Base-by-base conservation (phyloP, 192 early-diverging fungal species). In the Thamnidium elegans region DNA sequence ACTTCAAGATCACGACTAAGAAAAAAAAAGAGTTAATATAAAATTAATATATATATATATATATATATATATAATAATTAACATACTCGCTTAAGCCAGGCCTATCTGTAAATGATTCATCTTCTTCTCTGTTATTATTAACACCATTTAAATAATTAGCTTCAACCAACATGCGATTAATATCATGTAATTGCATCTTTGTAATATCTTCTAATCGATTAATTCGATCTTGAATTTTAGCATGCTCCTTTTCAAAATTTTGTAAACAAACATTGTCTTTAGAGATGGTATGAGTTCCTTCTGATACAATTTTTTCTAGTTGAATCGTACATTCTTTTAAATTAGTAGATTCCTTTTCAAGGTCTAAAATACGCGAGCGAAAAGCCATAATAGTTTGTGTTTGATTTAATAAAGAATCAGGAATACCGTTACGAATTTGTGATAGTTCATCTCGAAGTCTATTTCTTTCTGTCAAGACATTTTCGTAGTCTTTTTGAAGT, bases 161-260 rank as follows among this genome's bases (percentile, higher is more conserved):
- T 65, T 89, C 89, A 2, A 72, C 68, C 26, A 81, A 63, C 32
- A 87, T 75, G 20, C 75, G 73, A 52, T 79, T 83, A 65, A 87
- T 76, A 48, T 81, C 80, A 31, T 77, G 67, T 3, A 83, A 67
- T 32, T 77, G 69, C 69, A 79, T 63, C 67, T 72, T 75, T 11
- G 69, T 62, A 4, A 76, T 69, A 19, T 72, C 75, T 42, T 82
- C 78, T 50, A 81, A 45, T 3, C 67, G 52, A 26, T 73, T 73
- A 23, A 68, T 36, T 20, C 71, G 55, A 20, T 67, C 62, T 21
- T 64, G 62, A 7, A 70, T 53, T 3, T 23, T 34, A 4, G 50
- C 52, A 44, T 70, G 68, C 4, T 73, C 71, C 21, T 36, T 64
- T 64, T 68, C 71, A 42, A 68, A 68, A 15, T 42, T 11, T 23